Evolutionary conservation across 1,139 yeast species (phyloP).

Genomic region (Nakaseomyces bracarensis): DNA sequence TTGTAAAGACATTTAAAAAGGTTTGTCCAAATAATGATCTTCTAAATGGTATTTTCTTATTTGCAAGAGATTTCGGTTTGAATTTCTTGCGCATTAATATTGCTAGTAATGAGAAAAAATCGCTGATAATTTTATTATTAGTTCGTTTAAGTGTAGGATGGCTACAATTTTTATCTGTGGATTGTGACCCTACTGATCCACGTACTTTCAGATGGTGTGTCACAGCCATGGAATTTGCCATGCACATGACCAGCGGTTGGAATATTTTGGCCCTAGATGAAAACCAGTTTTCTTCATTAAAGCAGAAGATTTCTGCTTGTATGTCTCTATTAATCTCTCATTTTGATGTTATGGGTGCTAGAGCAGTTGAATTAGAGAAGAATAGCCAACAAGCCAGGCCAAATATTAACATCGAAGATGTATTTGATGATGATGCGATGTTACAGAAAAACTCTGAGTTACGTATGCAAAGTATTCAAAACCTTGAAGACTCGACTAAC

Average conservation of each 20-base stretch:
- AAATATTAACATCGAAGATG: conserved; percentile 27
- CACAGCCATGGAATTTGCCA: conserved; percentile 87
- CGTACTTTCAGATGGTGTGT: conserved; percentile 96
- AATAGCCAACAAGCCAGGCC: conserved; percentile 36
- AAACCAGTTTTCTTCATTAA: conserved; percentile 63
- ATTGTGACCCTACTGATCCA: conserved; percentile 85
- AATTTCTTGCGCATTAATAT: conserved; percentile 61
- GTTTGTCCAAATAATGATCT: conserved; percentile 64
- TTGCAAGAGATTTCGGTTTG: conserved; percentile 78
- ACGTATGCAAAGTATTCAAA: conserved; percentile 32
- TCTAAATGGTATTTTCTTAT: conserved; percentile 66
- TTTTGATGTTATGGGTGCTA: conserved; percentile 96
- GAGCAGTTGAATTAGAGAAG: conserved; percentile 66
- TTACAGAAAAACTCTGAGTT: conserved; percentile 32
- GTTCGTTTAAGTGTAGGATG: conserved; percentile 77
- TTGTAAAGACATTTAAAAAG: conserved; percentile 41
- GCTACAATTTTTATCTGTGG: conserved; percentile 90
- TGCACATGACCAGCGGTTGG: conserved; percentile 89
- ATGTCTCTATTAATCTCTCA: conserved; percentile 90
- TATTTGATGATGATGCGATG: conserved; percentile 36
- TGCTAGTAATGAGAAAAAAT: conserved; percentile 45
- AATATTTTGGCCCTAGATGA: conserved; percentile 75
- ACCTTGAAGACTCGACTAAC: conserved; percentile 24
- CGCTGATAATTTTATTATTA: conserved; percentile 63
- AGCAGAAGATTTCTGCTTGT: conserved; percentile 85